A percentile compares a stretch with the other conserved stretches of the same genome.
Evolutionary conservation across 1,284 basidiomycete species (phyloP).

Genomic region (Apiotrichum brassicae): DNA sequence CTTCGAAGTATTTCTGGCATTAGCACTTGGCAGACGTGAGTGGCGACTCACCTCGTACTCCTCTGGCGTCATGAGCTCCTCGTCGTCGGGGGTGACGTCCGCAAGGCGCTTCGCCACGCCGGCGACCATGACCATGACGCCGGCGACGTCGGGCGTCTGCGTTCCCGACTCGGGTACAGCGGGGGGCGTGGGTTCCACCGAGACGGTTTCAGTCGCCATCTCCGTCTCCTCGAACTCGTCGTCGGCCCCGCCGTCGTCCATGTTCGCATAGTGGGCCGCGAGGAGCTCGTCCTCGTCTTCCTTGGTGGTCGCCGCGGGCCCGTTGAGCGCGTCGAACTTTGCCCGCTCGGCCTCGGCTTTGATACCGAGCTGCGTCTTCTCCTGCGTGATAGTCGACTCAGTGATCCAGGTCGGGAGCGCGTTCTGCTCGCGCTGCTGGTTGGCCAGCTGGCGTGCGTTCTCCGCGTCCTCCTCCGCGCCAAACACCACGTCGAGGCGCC

Average conservation of each 20-base stretch:
- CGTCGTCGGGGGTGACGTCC: constrained; percentile 44
- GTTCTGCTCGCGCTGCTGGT: constrained; percentile 81
- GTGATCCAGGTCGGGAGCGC: constrained; percentile 87
- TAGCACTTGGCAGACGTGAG: neutral
- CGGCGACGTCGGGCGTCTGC: neutral
- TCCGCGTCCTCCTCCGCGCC: constrained; percentile 75
- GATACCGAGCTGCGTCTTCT: constrained; percentile 73
- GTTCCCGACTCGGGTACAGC: neutral
- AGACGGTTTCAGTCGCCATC: neutral
- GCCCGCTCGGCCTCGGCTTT: constrained; percentile 19
- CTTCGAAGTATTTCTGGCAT: constrained; percentile 12
- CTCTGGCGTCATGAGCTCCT: constrained; percentile 46
- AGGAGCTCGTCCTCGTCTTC: constrained; percentile 28
- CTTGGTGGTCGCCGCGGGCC: constrained; percentile 6
- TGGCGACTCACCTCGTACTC: constrained; percentile 36
- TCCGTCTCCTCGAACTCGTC: constrained; percentile 15
- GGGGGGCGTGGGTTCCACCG: neutral
- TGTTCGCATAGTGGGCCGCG: constrained; percentile 27
- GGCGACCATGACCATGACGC: constrained; percentile 25
- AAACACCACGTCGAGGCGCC: constrained; percentile 62
- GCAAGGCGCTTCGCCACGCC: constrained; percentile 37
- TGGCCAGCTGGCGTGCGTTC: constrained; percentile 63
- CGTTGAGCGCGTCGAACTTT: constrained; percentile 1
- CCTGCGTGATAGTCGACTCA: constrained; percentile 87
- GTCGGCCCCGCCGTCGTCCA: constrained; percentile 24